Evolutionary conservation across 2,329 filamentous ascomycete genomes (phyloP), one percentile per base, ranked within the genome.

Genomic region (Aspergillus calidoustus): DNA sequence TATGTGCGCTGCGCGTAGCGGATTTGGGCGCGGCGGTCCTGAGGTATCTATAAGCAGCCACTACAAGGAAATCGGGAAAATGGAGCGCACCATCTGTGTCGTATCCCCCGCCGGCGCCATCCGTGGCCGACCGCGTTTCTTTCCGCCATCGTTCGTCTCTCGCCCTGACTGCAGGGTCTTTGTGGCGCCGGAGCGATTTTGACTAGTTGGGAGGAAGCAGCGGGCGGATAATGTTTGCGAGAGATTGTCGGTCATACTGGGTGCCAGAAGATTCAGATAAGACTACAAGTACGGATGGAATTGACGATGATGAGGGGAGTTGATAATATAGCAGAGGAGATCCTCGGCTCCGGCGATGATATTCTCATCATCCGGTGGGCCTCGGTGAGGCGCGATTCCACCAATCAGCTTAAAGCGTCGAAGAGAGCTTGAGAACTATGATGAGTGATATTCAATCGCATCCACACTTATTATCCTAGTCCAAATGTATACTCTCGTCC

Each of bases 1-100:
- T 96, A 96, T 2, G 91, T 91, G 68, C 92, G 83, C 75, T 96
- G 92, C 2, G 92, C 92, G 60, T 93, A 84, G 28, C 92, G 88
- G 66, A 96, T 94, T 73, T 96, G 92, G 3, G 91, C 93, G 59
- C 92, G 86, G 60, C 92, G 89, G 65, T 59, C 51, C 57, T 59
- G 44, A 47, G 7, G 2, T n/a, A 22, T 23, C 15, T 25, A 8
- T 6, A n/a, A 15, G 15, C 4, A 17, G 2, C 34, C 4, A 15
- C 34, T 15, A 2, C 11, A 2, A 8, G 7, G 9, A 13, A 38
- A 38, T 4, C 2, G 15, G 15, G 13, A 13, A 5, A 38, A 38
- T 17, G 15, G 34, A 15, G 38, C 38, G n/a, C 46, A 59, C 57
- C 50, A 31, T 43, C 4, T 17, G 51, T 2, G 28, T 11, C 8